Conservation (phyloP, 179 eudicot genomes). For the Heliamphora pulchella region DNA sequence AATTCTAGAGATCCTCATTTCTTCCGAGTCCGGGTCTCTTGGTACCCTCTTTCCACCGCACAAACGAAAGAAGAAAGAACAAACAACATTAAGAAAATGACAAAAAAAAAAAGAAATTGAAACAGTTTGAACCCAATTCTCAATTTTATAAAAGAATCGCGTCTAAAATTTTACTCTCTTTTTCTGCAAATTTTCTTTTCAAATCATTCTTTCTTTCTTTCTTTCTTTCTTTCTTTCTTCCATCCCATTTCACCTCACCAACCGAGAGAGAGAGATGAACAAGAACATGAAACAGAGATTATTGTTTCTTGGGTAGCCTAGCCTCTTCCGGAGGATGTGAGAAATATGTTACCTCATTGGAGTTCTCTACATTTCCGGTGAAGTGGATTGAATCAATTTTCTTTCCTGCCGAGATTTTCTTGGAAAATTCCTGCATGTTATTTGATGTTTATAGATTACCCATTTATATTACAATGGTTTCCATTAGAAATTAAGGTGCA, state of each 20-base stretch:
- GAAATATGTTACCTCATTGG: background rate
- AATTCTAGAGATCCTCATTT: constrained; percentile 40
- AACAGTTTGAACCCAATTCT: background rate
- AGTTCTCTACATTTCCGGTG: background rate
- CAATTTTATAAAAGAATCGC: background rate
- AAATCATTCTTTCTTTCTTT: background rate
- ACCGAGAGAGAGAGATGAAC: constrained; percentile 8
- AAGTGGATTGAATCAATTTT: background rate
- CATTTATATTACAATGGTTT: no score
- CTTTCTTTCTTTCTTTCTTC: constrained; percentile 16
- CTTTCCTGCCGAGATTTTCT: background rate
- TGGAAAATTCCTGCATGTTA: constrained; percentile 15
- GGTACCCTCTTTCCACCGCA: constrained; percentile 28
- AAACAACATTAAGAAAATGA: constrained; percentile 14
- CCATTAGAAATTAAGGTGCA: no score
- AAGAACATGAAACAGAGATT: background rate
- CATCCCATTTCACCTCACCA: constrained; percentile 20
- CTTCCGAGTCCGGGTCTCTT: constrained; percentile 34
- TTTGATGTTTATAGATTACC: background rate
- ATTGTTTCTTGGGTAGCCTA: background rate
- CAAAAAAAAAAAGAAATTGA: background rate
- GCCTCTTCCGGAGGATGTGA: no score
- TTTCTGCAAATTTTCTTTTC: constrained; percentile 20
- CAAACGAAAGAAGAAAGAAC: constrained; percentile 8
- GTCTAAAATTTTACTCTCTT: background rate